Percentiles rank a stretch among this genome's conserved stretches.
Conservation (phyloP, 768 basidiomycete species). For the Pleurotus cornucopiae region DNA sequence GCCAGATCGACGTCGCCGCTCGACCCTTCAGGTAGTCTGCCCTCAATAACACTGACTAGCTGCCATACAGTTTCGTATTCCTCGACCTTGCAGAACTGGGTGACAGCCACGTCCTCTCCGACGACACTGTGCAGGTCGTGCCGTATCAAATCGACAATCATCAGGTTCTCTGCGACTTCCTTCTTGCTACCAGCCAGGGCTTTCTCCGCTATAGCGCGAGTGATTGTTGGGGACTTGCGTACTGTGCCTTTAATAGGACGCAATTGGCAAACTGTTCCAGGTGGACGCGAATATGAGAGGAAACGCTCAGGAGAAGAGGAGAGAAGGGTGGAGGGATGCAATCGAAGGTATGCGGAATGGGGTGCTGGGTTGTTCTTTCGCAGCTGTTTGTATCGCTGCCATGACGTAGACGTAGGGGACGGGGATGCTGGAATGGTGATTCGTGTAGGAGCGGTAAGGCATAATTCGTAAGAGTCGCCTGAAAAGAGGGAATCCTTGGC, state of each 20-base stretch:
- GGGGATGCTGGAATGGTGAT: conserved; percentile 40
- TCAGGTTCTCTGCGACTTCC: conserved; percentile 94
- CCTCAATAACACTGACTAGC: conserved; percentile 91
- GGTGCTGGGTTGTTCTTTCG: conserved; percentile 83
- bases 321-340: conserved; percentile 73
- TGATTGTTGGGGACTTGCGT: conserved; percentile 62
- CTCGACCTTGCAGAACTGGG: conserved; percentile 83
- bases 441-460: conserved; percentile 73
- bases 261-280: conserved; percentile 66
- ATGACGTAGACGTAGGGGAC: conserved; percentile 45
- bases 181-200: conserved; percentile 65
- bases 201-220: conserved; percentile 62
- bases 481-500: conserved; percentile 74
- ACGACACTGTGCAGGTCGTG: conserved; percentile 86
- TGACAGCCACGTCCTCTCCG: conserved; percentile 77
- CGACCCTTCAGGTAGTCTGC: conserved; percentile 37
- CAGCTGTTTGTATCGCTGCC: conserved; percentile 72
- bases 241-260: conserved; percentile 95
- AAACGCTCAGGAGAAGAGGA: conserved; percentile 93
- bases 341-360: conserved; percentile 75
- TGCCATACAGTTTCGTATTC: conserved; percentile 95
- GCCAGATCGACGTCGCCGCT: conserved; percentile 22
- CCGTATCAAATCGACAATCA: conserved; percentile 96
- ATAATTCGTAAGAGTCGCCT: conserved; percentile 93
- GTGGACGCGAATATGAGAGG: conserved; percentile 71